Evolutionary conservation across 2,329 filamentous ascomycete species (phyloP).

Genomic region (Aspergillus sp.): DNA sequence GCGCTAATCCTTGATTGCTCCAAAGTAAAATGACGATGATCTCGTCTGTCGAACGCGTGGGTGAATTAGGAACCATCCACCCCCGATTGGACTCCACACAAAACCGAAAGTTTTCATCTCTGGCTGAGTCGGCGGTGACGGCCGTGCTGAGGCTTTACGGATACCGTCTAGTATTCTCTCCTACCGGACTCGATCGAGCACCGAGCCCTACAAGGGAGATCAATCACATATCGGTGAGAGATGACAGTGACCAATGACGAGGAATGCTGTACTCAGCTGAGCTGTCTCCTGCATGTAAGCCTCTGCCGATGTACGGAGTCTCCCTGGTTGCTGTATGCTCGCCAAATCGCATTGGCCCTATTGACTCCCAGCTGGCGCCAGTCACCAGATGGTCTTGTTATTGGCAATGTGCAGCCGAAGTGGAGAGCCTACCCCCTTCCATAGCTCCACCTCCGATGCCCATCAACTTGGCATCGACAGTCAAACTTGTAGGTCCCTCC

Average conservation of each 20-base stretch:
- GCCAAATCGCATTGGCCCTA: constrained; percentile 2
- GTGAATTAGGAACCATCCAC: constrained; percentile 11
- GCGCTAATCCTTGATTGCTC: neutral
- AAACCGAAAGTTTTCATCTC: neutral
- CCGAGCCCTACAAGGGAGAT: neutral
- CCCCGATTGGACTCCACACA: constrained; percentile 12
- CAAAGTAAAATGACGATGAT: constrained; percentile 17
- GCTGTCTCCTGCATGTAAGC: neutral
- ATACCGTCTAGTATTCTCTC: too few species aligned
- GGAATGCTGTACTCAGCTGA: neutral
- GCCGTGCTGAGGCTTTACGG: too few species aligned
- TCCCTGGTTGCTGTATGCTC: neutral
- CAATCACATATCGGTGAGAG: constrained; percentile 1
- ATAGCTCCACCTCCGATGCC: constrained; percentile 1
- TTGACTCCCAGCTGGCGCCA: constrained; percentile 8
- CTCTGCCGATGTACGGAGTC: neutral
- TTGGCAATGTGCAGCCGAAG: constrained; percentile 7
- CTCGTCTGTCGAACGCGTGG: constrained; percentile 15
- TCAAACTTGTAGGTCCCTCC: constrained; percentile 1
- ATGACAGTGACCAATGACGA: neutral
- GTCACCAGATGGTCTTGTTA: neutral
- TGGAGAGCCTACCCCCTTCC: constrained; percentile 1
- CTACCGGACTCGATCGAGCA: neutral
- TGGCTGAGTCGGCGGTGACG: neutral
- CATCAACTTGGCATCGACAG: constrained; percentile 9